Conservation (phyloP, 148 eudicot genomes). For the Simmondsia chinensis region DNA sequence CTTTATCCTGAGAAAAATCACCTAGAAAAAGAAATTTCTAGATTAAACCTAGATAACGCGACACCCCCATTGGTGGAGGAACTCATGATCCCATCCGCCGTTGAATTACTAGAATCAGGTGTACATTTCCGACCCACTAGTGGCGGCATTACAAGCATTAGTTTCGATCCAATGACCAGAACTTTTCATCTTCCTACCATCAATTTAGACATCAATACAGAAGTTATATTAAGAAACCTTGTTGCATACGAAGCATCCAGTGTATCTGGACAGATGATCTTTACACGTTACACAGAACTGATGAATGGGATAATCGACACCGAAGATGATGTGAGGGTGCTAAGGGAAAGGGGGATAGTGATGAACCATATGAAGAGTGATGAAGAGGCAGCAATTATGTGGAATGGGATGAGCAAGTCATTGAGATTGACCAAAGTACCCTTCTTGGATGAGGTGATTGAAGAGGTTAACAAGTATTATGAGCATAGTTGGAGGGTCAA, state of each 20-base stretch:
- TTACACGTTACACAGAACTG: constrained; percentile 46
- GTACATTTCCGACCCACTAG: constrained; percentile 11
- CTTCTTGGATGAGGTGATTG: constrained; percentile 38
- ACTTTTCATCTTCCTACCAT: constrained; percentile 17
- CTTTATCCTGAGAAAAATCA: background rate
- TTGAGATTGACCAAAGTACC: constrained; percentile 37
- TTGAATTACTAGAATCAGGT: constrained; percentile 12
- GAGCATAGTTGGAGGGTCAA: constrained; percentile 35
- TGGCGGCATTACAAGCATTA: constrained; percentile 14
- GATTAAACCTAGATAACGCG: background rate
- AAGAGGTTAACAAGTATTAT: constrained; percentile 43
- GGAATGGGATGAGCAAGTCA: constrained; percentile 65
- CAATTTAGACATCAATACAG: constrained; percentile 11
- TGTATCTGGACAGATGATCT: constrained; percentile 21
- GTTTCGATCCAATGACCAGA: constrained; percentile 7
- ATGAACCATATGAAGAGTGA: constrained; percentile 44
- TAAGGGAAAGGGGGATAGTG: constrained; percentile 41
- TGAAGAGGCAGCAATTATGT: constrained; percentile 37
- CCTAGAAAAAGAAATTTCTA: constrained; percentile 1
- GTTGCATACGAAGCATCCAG: constrained; percentile 49
- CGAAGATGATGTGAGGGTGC: constrained; percentile 37
- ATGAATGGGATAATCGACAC: constrained; percentile 64
- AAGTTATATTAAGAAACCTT: constrained; percentile 25
- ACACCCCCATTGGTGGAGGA: constrained; percentile 17
- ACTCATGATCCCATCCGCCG: constrained; percentile 30